These are phyloP conservation scores for Ophiostoma sp. DNA, from an alignment of 2,329 filamentous ascomycete genomes.

Conservation along the genomic window DNA sequence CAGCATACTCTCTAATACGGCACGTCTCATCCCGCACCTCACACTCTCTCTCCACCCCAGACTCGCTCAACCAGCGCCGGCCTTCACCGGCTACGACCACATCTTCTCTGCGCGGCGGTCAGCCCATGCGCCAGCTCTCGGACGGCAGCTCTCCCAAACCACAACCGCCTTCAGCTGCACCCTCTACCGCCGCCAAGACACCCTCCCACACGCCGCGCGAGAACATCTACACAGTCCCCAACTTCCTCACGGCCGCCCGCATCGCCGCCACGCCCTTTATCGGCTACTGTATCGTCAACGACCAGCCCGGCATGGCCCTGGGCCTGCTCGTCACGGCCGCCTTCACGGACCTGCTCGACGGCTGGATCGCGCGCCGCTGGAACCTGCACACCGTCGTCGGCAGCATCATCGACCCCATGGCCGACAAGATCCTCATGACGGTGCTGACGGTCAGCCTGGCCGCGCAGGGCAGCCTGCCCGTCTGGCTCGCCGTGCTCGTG, in stretches of 20 bases:
- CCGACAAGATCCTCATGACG: constrained; percentile 95
- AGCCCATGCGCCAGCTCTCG: constrained; percentile 11
- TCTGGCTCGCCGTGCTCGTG: constrained; percentile 86
- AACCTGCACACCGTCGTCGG: constrained; percentile 89
- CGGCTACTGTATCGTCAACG: constrained; percentile 82
- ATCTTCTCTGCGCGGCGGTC: background rate
- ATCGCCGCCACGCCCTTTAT: constrained; percentile 76
- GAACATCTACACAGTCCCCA: constrained; percentile 96
- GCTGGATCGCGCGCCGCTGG: constrained; percentile 85
- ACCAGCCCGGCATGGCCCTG: constrained; percentile 72
- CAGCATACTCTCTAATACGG: background rate
- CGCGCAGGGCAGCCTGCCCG: constrained; percentile 73
- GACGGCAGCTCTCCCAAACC: constrained; percentile 10
- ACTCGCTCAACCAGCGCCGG: background rate
- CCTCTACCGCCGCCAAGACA: background rate
- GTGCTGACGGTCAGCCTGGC: constrained; percentile 81
- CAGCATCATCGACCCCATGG: constrained; percentile 92
- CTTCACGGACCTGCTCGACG: constrained; percentile 85
- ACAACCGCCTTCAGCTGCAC: background rate
- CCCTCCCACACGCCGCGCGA: constrained; percentile 50
- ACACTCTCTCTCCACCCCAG: background rate
- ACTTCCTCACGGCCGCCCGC: constrained; percentile 82
- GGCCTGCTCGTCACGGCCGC: constrained; percentile 89
- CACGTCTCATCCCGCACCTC: background rate
- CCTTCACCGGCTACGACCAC: background rate